A percentile compares a stretch with the other conserved stretches of the same genome.
phyloP scores from a whole-genome alignment of 73 alveolate species.

The Tetrahymena malaccensis region DNA sequence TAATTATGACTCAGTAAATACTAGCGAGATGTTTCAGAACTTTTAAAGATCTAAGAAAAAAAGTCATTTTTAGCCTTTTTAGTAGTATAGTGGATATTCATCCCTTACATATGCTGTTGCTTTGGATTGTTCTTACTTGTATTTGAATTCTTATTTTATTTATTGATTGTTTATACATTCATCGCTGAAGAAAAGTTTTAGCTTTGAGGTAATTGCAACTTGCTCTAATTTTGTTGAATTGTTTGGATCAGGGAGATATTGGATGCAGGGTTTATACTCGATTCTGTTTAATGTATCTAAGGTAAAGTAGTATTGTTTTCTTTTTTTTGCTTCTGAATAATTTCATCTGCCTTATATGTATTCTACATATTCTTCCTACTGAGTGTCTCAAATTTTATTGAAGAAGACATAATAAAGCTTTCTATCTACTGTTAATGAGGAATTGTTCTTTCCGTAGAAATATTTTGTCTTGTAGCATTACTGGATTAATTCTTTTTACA shows the following conservation, averaged over 20 bases:
- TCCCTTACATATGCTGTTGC: background rate
- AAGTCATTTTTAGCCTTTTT: background rate
- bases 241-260: background rate
- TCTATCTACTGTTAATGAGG: background rate
- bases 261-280: background rate
- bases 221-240: too few relatives aligned
- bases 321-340: background rate
- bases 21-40: background rate
- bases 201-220: background rate
- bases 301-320: background rate
- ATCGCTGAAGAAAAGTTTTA: background rate
- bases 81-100: background rate
- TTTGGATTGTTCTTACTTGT: background rate
- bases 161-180: too few relatives aligned
- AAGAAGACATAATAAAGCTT: background rate
- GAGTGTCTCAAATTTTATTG: background rate
- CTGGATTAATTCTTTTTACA: background rate
- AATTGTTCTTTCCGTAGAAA: background rate
- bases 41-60: background rate
- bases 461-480: background rate
- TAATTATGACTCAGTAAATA: background rate
- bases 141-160: too few relatives aligned
- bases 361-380: background rate
- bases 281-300: background rate
- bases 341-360: background rate